Evolutionary conservation across 768 basidiomycete genomes (phyloP).

Genomic region (Suillus discolor): DNA sequence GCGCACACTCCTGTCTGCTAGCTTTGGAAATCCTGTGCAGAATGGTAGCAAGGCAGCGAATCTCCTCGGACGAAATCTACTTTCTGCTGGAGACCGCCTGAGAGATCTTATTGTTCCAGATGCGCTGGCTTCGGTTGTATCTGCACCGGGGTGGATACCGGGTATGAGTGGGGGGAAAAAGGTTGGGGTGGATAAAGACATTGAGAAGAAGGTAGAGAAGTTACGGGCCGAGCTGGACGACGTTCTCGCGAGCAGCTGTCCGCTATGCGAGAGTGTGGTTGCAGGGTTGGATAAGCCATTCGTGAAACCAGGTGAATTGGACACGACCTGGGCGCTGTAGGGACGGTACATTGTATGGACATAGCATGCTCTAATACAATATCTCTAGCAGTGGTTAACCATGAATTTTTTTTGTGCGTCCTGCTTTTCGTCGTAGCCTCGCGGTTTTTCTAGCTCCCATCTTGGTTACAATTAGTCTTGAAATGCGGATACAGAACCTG

Average conservation of each 20-base stretch:
- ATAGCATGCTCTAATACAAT: conserved; percentile 15
- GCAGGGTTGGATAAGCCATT: conserved; percentile 88
- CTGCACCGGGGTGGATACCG: conserved; percentile 77
- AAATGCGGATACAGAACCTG: background rate
- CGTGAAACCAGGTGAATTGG: conserved; percentile 74
- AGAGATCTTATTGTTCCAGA: conserved; percentile 95
- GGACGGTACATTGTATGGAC: background rate
- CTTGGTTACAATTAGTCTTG: conserved; percentile 37
- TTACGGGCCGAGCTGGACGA: conserved; percentile 87
- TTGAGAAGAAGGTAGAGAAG: conserved; percentile 66
- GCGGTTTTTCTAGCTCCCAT: conserved; percentile 83
- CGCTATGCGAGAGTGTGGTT: conserved; percentile 90
- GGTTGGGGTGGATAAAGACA: conserved; percentile 46
- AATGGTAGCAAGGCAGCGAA: conserved; percentile 68
- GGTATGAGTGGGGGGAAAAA: conserved; percentile 57
- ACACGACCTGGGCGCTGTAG: conserved; percentile 76
- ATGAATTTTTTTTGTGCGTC: conserved; percentile 80
- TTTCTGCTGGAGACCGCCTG: conserved; percentile 87
- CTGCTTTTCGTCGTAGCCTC: conserved; percentile 69
- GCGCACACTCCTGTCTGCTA: conserved; percentile 74
- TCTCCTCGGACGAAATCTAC: conserved; percentile 74
- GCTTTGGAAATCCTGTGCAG: conserved; percentile 62
- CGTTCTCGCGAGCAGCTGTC: conserved; percentile 85
- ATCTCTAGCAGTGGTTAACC: conserved; percentile 44
- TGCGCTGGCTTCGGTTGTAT: conserved; percentile 83